Percentiles rank a stretch among this genome's conserved stretches.
phyloP scores from a whole-genome alignment of 75 land plant genomes.

The Pseudotsuga menziesii region DNA sequence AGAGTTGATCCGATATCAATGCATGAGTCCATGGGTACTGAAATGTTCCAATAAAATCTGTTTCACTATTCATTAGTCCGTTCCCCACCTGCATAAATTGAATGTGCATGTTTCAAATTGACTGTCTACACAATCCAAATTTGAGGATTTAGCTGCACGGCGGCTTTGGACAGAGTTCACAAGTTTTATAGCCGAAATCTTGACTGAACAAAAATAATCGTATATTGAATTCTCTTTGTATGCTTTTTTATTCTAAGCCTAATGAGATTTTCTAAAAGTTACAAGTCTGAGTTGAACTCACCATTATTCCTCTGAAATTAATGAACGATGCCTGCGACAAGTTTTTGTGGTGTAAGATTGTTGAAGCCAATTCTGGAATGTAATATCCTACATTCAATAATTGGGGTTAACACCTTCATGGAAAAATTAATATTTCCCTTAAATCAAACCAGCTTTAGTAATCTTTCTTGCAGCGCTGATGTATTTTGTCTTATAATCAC shows the following conservation, averaged over 20 bases:
- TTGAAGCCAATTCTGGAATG: conserved; percentile 26
- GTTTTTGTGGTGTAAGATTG: conserved; percentile 36
- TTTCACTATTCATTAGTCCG: conserved; percentile 48
- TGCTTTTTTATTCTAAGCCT: too few relatives aligned
- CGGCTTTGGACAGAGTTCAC: too few relatives aligned
- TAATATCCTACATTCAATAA: too few relatives aligned
- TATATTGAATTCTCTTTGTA: too few relatives aligned
- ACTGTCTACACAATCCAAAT: too few relatives aligned
- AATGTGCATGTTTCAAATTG: not conserved
- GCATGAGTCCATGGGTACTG: conserved; percentile 45
- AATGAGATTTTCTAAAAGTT: too few relatives aligned
- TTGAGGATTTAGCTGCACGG: not conserved
- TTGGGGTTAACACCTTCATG: too few relatives aligned
- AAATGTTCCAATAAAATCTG: conserved; percentile 38
- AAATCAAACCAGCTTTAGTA: too few relatives aligned
- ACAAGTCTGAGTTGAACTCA: conserved; percentile 5
- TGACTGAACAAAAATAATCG: too few relatives aligned
- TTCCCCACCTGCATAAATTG: conserved; percentile 59
- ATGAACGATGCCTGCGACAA: conserved; percentile 37
- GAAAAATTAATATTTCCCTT: too few relatives aligned
- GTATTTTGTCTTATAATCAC: too few relatives aligned
- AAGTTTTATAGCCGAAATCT: not conserved
- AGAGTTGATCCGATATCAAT: conserved; percentile 46
- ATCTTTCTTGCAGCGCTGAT: too few relatives aligned
- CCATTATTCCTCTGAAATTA: conserved; percentile 91